A percentile compares a stretch with the other conserved stretches of the same genome.
phyloP scores from a whole-genome alignment of 208 protist species.

The Trypanosoma brucei region DNA sequence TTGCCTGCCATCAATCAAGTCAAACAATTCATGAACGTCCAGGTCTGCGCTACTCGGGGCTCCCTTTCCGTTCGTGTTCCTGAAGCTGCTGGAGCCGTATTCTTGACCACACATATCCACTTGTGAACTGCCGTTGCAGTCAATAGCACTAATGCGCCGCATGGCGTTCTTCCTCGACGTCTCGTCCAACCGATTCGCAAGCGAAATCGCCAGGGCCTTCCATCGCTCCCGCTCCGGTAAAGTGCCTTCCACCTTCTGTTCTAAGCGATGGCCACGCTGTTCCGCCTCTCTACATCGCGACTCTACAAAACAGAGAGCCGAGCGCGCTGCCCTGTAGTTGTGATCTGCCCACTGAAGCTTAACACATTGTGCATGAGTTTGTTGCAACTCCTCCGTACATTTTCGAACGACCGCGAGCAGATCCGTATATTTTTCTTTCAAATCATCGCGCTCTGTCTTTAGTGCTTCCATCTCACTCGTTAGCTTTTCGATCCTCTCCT shows the following conservation, averaged over 20 bases:
- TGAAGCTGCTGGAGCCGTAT: too few relatives aligned
- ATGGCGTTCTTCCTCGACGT: conserved; percentile 9
- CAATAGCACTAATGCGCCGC: conserved; percentile 9
- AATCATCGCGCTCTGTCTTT: conserved; percentile 17
- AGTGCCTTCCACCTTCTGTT: conserved; percentile 21
- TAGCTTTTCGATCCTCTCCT: background rate
- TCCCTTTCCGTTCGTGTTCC: too few relatives aligned
- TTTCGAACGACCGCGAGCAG: conserved; percentile 18
- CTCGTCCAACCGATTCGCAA: conserved; percentile 21
- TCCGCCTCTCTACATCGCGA: conserved; percentile 24
- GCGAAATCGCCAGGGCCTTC: conserved; percentile 37
- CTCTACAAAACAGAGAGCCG: conserved; percentile 19
- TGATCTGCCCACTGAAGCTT: conserved; percentile 18
- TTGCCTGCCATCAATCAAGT: too few relatives aligned
- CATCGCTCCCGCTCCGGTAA: conserved; percentile 32
- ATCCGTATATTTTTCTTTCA: conserved; percentile 11
- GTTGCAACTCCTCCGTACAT: conserved; percentile 4
- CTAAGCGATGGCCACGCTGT: conserved; percentile 21
- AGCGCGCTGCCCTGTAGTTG: conserved; percentile 16
- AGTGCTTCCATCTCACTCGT: background rate
- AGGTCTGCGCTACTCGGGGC: too few relatives aligned
- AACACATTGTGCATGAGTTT: conserved; percentile 6
- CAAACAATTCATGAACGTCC: too few relatives aligned
- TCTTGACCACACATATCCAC: background rate
- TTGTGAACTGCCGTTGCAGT: conserved; percentile 2